Percentiles rank a stretch among this genome's conserved stretches.
Evolutionary conservation across 345 rosid species (phyloP).

Genomic region (Cardamine resedifolia): DNA sequence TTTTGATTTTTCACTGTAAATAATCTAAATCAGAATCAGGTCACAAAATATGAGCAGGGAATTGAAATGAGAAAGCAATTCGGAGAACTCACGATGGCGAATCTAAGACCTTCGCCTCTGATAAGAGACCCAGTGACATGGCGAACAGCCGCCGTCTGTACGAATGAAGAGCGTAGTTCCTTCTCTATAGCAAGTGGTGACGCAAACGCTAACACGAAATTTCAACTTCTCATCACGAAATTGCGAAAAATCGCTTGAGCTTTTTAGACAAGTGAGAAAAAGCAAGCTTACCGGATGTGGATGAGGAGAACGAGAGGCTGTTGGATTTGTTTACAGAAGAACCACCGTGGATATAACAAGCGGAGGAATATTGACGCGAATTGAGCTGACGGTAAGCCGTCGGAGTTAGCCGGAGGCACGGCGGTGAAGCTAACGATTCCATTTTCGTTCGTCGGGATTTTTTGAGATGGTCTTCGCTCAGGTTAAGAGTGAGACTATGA

Average conservation of each 20-base stretch:
- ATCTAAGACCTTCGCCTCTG: constrained; percentile 70
- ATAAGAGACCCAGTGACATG: constrained; percentile 70
- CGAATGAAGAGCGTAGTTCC: constrained; percentile 39
- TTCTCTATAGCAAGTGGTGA: constrained; percentile 37
- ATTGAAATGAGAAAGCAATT: neutral
- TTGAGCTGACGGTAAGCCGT: constrained; percentile 9
- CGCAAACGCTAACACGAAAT: constrained; percentile 34
- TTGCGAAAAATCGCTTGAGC: neutral
- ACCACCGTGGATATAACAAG: neutral
- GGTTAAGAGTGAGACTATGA: constrained; percentile 1
- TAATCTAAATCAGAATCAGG: neutral
- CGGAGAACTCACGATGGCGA: constrained; percentile 65
- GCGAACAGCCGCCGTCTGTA: constrained; percentile 55
- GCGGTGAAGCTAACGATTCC: constrained; percentile 38
- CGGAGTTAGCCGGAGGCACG: constrained; percentile 32
- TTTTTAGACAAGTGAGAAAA: neutral
- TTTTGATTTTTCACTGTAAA: neutral
- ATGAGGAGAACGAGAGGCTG: constrained; percentile 42
- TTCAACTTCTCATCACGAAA: neutral
- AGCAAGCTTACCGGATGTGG: constrained; percentile 38
- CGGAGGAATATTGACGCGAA: neutral
- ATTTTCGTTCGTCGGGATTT: constrained; percentile 20
- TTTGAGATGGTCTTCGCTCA: neutral
- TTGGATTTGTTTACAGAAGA: constrained; percentile 26
- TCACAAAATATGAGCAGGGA: neutral